These are phyloP conservation scores for Citrus australasica DNA, from an alignment of 345 rosid genomes.

Conservation along the genomic window DNA sequence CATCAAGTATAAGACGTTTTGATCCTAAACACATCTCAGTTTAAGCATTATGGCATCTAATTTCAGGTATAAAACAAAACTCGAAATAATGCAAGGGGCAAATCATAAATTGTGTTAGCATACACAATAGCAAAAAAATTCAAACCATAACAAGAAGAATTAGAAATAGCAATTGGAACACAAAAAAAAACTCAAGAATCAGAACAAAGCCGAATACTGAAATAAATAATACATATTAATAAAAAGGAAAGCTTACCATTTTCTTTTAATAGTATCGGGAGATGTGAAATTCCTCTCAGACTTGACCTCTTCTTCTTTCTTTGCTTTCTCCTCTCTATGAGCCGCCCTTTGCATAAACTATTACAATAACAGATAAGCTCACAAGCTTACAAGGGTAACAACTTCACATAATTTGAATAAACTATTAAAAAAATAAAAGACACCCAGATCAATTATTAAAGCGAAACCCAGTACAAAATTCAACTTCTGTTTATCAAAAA, in stretches of 20 bases:
- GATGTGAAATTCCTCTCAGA: constrained; percentile 48
- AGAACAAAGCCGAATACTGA: neutral
- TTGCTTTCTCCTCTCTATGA: constrained; percentile 53
- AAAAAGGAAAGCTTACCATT: constrained; percentile 42
- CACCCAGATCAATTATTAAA: constrained; percentile 15
- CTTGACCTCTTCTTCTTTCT: constrained; percentile 50
- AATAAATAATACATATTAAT: neutral
- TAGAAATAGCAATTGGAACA: neutral
- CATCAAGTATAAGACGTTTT: neutral
- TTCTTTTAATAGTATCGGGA: constrained; percentile 37
- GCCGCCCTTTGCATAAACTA: constrained; percentile 93
- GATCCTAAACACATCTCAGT: neutral
- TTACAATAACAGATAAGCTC: neutral
- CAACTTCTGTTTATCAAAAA: neutral
- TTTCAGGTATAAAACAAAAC: neutral
- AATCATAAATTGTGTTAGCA: neutral
- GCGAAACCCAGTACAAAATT: constrained; percentile 17
- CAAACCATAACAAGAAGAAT: neutral
- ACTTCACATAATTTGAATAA: neutral
- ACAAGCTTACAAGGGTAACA: neutral
- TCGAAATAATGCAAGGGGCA: neutral
- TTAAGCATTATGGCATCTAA: neutral
- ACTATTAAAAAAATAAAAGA: neutral
- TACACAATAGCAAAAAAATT: neutral
- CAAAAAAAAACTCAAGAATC: neutral